Evolutionary conservation across 2,329 filamentous ascomycete species (phyloP), one percentile per base, ranked within the genome.

Genomic region (Trichoderma lentiforme): DNA sequence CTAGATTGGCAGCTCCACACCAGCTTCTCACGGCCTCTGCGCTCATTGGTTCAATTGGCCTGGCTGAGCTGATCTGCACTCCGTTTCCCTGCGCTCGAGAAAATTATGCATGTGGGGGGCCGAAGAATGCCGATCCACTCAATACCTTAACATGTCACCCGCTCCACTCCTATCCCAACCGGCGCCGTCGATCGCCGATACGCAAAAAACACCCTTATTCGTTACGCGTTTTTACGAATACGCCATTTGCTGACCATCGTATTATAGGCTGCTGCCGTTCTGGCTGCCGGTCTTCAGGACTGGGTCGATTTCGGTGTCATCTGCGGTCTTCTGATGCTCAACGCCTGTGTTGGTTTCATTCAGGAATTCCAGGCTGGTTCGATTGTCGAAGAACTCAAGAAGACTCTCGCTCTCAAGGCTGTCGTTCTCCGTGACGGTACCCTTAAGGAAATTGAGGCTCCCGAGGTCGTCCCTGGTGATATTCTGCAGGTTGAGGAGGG

Each of bases 241-340:
- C 47, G 30, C 32, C 57, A 39, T 62, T 58, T 67, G 75, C 79
- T 81, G 79, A 81, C 78, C 62, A 30, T 66, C 56, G 24, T 47
- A 43, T 62, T 63, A 60, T 74, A 91, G 89, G 87, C 89, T 82
- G 92, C 93, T 74, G 92, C 92, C 76, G 86, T 95, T 79, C 88
- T 97, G 72, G 93, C 94, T 80, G 93, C 92, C 74, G 93, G 92
- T 89, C 89, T 97, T 56, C 83, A 92, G 82, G 92, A 96, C 78
- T 97, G 94, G 94, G 92, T 97, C 75, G 94, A 97, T 85, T 95
- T 97, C 79, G 94, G 93, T 86, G 93, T 97, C 79, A 97, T 97
- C 76, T 94, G 92, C 82, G 93, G 85, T 79, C 87, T 97, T 65
- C 88, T 97, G 11, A 81, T 97, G 75, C 91, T 97, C 75, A 97